A percentile compares a stretch with the other conserved stretches of the same genome.
Evolutionary conservation across 2,329 filamentous ascomycete genomes (phyloP).

Genomic region (Clonostachys sp.): DNA sequence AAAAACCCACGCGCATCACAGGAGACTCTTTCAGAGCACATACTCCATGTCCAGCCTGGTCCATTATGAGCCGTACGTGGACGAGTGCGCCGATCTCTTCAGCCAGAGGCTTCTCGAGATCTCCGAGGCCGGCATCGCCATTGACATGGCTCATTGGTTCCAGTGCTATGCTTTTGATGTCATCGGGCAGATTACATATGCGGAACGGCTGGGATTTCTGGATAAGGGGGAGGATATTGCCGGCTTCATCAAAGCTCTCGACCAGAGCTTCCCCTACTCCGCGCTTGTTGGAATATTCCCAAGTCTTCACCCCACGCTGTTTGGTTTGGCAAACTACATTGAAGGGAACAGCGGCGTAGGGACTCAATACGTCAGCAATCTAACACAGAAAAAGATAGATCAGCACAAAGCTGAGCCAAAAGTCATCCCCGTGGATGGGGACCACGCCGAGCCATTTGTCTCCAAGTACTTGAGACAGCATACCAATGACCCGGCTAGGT

Average conservation of each 20-base stretch:
- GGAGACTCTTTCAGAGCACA: constrained; percentile 33
- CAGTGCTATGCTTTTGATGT: constrained; percentile 46
- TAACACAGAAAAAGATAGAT: constrained; percentile 8
- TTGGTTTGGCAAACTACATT: constrained; percentile 7
- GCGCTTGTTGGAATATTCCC: constrained; percentile 14
- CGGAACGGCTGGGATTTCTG: constrained; percentile 34
- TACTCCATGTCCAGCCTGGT: constrained; percentile 44
- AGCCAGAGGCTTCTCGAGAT: constrained; percentile 19
- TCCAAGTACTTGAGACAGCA: constrained; percentile 24
- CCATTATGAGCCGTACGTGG: constrained; percentile 41
- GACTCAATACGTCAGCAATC: constrained; percentile 15
- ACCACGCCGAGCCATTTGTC: constrained; percentile 9
- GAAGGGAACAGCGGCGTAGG: constrained; percentile 12
- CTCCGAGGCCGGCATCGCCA: constrained; percentile 25
- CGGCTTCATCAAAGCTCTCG: constrained; percentile 25
- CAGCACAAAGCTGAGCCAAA: constrained; percentile 1
- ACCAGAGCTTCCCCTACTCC: constrained; percentile 12
- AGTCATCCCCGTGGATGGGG: neutral
- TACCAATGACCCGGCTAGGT: constrained; percentile 30
- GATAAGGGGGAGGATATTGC: constrained; percentile 38
- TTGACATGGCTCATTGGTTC: constrained; percentile 36
- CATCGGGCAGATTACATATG: constrained; percentile 42
- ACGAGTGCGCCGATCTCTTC: constrained; percentile 37
- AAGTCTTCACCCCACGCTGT: constrained; percentile 9
- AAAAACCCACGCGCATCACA: constrained; percentile 22